Percentiles rank a stretch among this genome's conserved stretches.
Conservation (phyloP, 306 rosid genomes). For the Glycine latifolia region DNA sequence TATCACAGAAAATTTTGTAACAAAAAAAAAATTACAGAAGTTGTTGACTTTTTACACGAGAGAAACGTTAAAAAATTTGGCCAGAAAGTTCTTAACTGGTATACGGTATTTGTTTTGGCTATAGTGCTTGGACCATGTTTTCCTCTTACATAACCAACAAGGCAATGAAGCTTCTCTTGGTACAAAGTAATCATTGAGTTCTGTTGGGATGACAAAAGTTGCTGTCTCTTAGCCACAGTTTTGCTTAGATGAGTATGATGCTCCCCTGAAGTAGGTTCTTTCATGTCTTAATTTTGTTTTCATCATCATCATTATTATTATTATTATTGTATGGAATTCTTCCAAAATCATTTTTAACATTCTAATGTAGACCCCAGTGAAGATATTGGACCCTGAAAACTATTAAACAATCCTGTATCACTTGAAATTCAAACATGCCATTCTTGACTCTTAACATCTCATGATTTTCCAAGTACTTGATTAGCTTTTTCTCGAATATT, state of each 20-base stretch:
- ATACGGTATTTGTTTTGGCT: neutral
- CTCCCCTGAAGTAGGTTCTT: neutral
- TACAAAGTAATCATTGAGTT: conserved; percentile 16
- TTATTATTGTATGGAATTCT: neutral
- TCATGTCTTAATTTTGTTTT: neutral
- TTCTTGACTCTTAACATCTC: neutral
- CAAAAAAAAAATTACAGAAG: neutral
- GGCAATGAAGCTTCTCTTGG: conserved; percentile 36
- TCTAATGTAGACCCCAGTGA: neutral
- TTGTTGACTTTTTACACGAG: neutral
- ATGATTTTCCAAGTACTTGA: neutral
- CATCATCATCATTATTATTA: neutral
- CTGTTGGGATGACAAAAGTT: neutral
- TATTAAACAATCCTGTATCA: neutral
- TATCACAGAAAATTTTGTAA: no score
- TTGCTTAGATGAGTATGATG: conserved; percentile 27
- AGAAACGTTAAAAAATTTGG: neutral
- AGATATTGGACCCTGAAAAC: neutral
- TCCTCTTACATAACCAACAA: neutral
- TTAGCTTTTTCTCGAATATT: neutral
- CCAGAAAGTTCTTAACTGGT: neutral
- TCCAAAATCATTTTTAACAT: neutral
- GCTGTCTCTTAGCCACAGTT: neutral
- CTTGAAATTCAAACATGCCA: neutral
- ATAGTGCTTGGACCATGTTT: neutral